Percentiles rank a stretch among this genome's conserved stretches.
Evolutionary conservation across 768 basidiomycete species (phyloP).

Genomic region (Phaffia australis): DNA sequence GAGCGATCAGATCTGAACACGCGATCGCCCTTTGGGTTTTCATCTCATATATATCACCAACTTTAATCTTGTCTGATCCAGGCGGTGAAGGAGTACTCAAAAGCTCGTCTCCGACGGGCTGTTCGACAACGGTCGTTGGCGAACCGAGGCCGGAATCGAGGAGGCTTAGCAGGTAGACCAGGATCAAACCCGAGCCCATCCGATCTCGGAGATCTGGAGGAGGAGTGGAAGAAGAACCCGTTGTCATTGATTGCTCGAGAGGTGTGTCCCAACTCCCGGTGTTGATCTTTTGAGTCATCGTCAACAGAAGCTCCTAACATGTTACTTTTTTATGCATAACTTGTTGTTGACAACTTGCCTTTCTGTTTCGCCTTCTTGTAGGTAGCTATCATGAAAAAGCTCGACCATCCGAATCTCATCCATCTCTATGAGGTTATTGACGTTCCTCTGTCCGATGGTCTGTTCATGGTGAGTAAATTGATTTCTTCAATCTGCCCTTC

Average conservation of each 20-base stretch:
- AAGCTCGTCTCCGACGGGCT: slow-evolving; percentile 36
- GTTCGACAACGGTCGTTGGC: slow-evolving; percentile 22
- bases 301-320: background rate
- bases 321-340: background rate
- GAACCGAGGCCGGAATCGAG: slow-evolving; percentile 2
- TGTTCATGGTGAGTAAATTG: slow-evolving; percentile 32
- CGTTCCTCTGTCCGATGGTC: slow-evolving; percentile 35
- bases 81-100: slow-evolving; percentile 40
- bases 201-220: slow-evolving; percentile 11
- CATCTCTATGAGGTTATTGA: slow-evolving; percentile 39
- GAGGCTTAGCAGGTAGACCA: slow-evolving; percentile 5
- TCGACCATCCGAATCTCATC: slow-evolving; percentile 40
- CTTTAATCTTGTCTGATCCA: slow-evolving; percentile 13
- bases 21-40: background rate
- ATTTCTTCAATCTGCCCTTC: background rate
- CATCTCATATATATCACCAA: background rate
- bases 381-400: slow-evolving; percentile 40
- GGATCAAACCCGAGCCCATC: slow-evolving; percentile 2
- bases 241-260: slow-evolving; percentile 32
- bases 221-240: slow-evolving; percentile 32
- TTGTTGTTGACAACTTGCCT: background rate
- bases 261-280: background rate
- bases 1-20: background rate
- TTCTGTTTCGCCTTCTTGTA: slow-evolving; percentile 27
- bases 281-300: background rate